These are phyloP conservation scores for Taphrina pruni DNA, from an alignment of 1,139 yeast species.

Conservation along the genomic window DNA sequence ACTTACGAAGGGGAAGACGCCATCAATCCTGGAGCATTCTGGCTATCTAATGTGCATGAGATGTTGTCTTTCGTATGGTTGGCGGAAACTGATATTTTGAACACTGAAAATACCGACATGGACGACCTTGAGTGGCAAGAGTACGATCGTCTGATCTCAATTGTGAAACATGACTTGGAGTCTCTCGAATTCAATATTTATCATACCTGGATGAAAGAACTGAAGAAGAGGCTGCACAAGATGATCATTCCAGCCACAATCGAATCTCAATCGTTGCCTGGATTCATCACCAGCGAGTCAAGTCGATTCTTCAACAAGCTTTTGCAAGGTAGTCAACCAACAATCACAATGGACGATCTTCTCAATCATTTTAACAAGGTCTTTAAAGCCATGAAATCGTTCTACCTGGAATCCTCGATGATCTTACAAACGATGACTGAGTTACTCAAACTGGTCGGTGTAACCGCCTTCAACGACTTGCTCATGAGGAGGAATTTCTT, in stretches of 20 bases:
- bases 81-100: conserved; percentile 87
- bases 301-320: conserved; percentile 85
- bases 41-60: conserved; percentile 97
- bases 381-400: conserved; percentile 92
- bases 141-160: conserved; percentile 85
- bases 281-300: conserved; percentile 88
- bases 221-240: conserved; percentile 88
- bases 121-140: conserved; percentile 89
- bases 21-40: conserved; percentile 92
- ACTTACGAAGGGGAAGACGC: conserved; percentile 76
- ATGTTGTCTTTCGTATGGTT: conserved; percentile 90
- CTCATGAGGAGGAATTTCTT: conserved; percentile 93
- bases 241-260: conserved; percentile 94
- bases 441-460: conserved; percentile 84
- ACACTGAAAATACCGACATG: conserved; percentile 77
- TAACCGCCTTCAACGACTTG: conserved; percentile 92
- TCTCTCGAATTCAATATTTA: conserved; percentile 90
- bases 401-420: conserved; percentile 83
- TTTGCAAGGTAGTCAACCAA: conserved; percentile 64
- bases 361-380: conserved; percentile 87
- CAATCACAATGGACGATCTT: conserved; percentile 93
- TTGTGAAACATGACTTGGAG: conserved; percentile 93
- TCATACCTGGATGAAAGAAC: conserved; percentile 96
- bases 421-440: conserved; percentile 86
- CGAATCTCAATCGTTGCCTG: conserved; percentile 92